A percentile compares a stretch with the other conserved stretches of the same genome.
Evolutionary conservation across 75 land plant species (phyloP).

Genomic region (Cupressus sempervirens): DNA sequence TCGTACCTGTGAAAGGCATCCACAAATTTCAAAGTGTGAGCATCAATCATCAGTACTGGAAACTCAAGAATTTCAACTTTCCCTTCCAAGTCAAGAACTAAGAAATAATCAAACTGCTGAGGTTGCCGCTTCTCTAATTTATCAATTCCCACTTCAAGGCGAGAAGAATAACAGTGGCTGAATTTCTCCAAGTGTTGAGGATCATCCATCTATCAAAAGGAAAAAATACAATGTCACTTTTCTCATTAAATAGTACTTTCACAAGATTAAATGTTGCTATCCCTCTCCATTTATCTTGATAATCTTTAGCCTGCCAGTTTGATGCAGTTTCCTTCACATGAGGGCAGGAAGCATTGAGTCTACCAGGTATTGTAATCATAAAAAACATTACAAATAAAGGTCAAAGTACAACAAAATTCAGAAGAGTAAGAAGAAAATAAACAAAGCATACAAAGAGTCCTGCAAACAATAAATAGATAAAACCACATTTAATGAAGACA

Average conservation of each 20-base stretch:
- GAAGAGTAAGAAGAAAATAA: background rate
- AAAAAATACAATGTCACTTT: background rate
- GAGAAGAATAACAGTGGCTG: conserved; percentile 53
- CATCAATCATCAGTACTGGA: conserved; percentile 81
- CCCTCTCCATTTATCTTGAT: background rate
- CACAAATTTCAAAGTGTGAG: conserved; percentile 55
- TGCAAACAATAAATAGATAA: background rate
- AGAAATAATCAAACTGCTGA: conserved; percentile 66
- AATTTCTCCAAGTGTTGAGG: conserved; percentile 69
- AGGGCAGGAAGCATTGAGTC: background rate
- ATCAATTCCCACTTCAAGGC: conserved; percentile 29
- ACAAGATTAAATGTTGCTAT: background rate
- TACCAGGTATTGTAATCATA: background rate
- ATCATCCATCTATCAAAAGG: conserved; percentile 67
- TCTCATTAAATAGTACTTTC: background rate
- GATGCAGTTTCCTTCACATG: background rate
- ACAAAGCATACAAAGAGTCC: background rate
- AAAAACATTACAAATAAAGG: conserved; percentile 1
- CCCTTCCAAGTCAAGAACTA: conserved; percentile 95
- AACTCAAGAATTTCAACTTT: conserved; percentile 95
- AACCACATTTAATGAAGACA: background rate
- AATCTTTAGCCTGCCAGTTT: background rate
- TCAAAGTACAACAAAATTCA: background rate
- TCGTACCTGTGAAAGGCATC: conserved; percentile 91
- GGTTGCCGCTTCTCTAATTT: conserved; percentile 22